Conservation (phyloP, 306 rosid species). For the Prunus mume region DNA sequence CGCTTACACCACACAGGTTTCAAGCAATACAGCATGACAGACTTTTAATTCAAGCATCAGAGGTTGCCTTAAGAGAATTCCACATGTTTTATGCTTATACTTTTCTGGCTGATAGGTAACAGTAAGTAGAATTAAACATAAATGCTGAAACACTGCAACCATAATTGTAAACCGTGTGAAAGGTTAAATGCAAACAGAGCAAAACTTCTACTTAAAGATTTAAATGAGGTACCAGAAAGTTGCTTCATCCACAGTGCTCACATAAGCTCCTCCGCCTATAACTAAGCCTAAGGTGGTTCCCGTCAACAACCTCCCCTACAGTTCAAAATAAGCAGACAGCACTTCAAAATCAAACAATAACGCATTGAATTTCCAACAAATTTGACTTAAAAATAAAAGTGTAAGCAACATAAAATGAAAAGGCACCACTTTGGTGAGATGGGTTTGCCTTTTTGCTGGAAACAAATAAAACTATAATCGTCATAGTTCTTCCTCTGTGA, state of each 20-base stretch:
- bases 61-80: not conserved
- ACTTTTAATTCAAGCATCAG: not conserved
- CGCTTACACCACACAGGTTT: not conserved
- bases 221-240: conserved; percentile 88
- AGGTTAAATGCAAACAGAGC: not conserved
- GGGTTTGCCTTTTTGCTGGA: not conserved
- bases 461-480: not conserved
- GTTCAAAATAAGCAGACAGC: conserved; percentile 28
- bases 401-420: not conserved
- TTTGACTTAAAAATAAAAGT: not conserved
- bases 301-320: conserved; percentile 77
- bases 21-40: not conserved
- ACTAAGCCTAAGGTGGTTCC: conserved; percentile 80
- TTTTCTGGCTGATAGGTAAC: not conserved
- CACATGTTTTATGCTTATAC: not conserved
- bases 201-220: conserved; percentile 27
- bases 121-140: not conserved
- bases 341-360: conserved; percentile 22
- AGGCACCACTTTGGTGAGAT: not conserved
- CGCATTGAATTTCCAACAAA: not conserved
- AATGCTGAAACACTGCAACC: not conserved
- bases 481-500: not conserved
- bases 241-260: conserved; percentile 98
- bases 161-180: not conserved
- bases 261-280: conserved; percentile 96